Evolutionary conservation across 2,329 filamentous ascomycete species (phyloP), one percentile per base, ranked within the genome.

Genomic region (Cercospora brassicicola): DNA sequence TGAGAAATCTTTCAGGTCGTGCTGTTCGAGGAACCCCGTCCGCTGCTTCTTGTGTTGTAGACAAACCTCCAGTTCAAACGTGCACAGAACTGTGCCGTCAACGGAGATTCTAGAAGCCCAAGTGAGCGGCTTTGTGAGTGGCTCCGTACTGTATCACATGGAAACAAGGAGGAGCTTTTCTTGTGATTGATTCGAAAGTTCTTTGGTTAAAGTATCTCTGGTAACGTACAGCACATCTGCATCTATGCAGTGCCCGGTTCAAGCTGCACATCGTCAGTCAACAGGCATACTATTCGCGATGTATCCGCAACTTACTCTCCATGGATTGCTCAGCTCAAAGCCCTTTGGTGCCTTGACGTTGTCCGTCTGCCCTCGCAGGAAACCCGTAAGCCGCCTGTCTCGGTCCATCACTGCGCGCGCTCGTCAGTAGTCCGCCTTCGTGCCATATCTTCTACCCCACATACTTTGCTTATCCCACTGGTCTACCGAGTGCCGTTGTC

Each of bases 311-410:
- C 84, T 67, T 84, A 89, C 88, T 84, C 85, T 88, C 88, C 88
- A 90, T 71, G 86, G 86, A 80, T 89, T 89, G 84, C 85, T 90
- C 75, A 89, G 77, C 79, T 89, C 88, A 80, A 90, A 90, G 69
- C 87, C 88, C 66, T 82, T 79, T 30, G 88, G 88, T 31, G 88
- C 88, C 67, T 81, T 79, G 57, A 84, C 81, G 70, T 83, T 86
- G 79, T 88, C 86, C 66, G 86, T 86, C 77, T 90, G 88, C 68
- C 87, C 88, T 80, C 88, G 82, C 75, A 84, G 75, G 71, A 82
- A 85, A 64, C 88, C 88, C 48, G 88, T 90, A 74, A 90, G 82
- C 71, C 88, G 81, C 75, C 84, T 80, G 78, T 90, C 88, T 78
- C 88, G 83, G 74, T 89, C 86, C 87, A 90, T 88, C 88, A 90